Base-by-base conservation (phyloP, 1,139 yeast genomes). In the Spencermartinsiella ligniputridi region DNA sequence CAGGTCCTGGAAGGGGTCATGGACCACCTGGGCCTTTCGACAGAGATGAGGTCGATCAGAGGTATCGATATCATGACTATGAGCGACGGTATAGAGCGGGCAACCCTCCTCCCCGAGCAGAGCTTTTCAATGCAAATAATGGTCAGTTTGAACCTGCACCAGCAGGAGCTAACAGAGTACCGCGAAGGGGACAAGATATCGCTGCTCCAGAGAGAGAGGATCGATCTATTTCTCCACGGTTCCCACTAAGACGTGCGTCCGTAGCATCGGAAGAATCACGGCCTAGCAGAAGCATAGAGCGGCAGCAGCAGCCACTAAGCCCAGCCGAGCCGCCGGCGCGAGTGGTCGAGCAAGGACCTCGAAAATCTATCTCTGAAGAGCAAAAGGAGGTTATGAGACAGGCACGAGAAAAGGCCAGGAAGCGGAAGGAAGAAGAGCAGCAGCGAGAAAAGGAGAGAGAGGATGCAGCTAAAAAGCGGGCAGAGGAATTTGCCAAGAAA, bases 331-430 rank as follows among this genome's bases (percentile, higher is more conserved):
- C 6, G 5, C 32, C 32, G 15, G 15, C 8, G 8, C 32, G 15
- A 4, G 13, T n/a, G 15, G 32, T n/a, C 5, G 32, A 27, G 32
- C 32, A 9, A 15, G 32, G 15, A 5, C 32, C 15, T n/a, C 8
- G 15, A 15, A 9, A 15, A 27, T 45, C 52, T 2, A 42, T 53
- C n/a, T 27, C 51, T 21, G 61, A 56, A 25, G 55, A 56, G 38
- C 71, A 67, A 47, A 61, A 64, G 39, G 62, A 59, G 30, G 48
- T 53, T 16, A 67, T 68, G 71, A 49, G 55, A 15, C 52, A 52
- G 19, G 56, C 63, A 4, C 52, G 62, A 17, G 68, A 60, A 41
- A 54, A 57, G 37, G 68, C 68, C 2, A 52, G 60, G 17, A 57
- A 54, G 45, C 58, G 70, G 22, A 61, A 63, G 42, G 69, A 65